A percentile compares a stretch with the other conserved stretches of the same genome.
Conservation (phyloP, 805 yeast species). For the Teunomyces pallodes region DNA sequence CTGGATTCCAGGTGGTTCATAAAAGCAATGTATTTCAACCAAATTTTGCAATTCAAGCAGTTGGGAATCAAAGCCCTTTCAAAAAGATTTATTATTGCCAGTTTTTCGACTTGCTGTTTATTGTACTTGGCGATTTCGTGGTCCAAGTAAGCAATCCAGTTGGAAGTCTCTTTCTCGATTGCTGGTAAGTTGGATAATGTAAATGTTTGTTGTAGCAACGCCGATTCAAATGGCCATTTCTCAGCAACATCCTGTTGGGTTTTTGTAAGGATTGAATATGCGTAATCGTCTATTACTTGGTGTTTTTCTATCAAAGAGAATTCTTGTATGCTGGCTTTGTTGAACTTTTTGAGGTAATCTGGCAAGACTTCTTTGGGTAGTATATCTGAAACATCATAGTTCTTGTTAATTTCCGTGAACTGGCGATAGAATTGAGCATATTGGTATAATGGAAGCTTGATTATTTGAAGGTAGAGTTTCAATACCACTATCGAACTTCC, state of each 20-base stretch:
- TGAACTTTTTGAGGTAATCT: conserved; percentile 21
- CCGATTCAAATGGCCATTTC: conserved; percentile 73
- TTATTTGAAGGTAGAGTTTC: conserved; percentile 44
- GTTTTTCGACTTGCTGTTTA: conserved; percentile 8
- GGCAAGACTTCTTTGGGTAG: conserved; percentile 14
- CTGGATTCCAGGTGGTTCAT: conserved; percentile 28
- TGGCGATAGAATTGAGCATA: conserved; percentile 72
- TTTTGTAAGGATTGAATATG: conserved; percentile 38
- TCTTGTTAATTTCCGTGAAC: conserved; percentile 38
- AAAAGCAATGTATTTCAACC: conserved; percentile 69
- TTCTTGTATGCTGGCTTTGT: conserved; percentile 19
- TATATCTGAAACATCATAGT: conserved; percentile 30
- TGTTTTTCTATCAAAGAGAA: conserved; percentile 38
- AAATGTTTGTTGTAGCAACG: conserved; percentile 57
- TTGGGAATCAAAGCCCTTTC: conserved; percentile 74
- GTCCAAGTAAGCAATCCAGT: conserved; percentile 65
- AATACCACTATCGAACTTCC: conserved; percentile 34
- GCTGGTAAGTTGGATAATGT: conserved; percentile 26
- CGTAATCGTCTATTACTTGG: conserved; percentile 42
- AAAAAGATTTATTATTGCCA: conserved; percentile 48
- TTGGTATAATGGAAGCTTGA: conserved; percentile 75
- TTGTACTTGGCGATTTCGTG: conserved; percentile 38
- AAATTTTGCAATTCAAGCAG: conserved; percentile 55
- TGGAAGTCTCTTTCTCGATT: conserved; percentile 41
- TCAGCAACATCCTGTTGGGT: conserved; percentile 54